A percentile compares a stretch with the other conserved stretches of the same genome.
Conservation (phyloP, 257 asterid genomes). For the Solanum megistacrolobum region DNA sequence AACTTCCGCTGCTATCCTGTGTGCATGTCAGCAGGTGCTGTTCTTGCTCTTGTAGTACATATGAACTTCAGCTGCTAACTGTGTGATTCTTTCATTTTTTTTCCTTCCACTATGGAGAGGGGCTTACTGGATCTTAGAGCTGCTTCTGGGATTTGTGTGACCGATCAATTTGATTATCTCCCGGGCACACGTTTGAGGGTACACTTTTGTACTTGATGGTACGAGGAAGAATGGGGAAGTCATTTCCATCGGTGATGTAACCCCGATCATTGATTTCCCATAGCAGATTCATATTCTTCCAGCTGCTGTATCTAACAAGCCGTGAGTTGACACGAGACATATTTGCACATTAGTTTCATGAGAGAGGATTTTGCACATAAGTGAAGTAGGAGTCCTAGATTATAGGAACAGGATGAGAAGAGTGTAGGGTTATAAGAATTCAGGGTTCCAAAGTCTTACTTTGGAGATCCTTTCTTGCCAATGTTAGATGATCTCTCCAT, state of each 20-base stretch:
- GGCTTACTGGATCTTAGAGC: conserved; percentile 15
- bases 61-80: conserved; percentile 39
- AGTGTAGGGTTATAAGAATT: background rate
- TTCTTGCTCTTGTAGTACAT: conserved; percentile 3
- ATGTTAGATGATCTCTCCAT: background rate
- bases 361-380: conserved; percentile 39
- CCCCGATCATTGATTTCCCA: conserved; percentile 7
- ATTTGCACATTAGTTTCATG: conserved; percentile 12
- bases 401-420: conserved; percentile 25
- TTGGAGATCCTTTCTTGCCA: conserved; percentile 2
- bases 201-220: conserved; percentile 23
- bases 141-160: conserved; percentile 16
- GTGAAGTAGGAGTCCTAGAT: conserved; percentile 19
- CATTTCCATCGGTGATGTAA: conserved; percentile 6
- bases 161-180: conserved; percentile 7
- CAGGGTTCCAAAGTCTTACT: conserved; percentile 5
- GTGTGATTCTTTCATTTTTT: conserved; percentile 59
- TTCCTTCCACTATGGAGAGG: conserved; percentile 23
- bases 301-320: conserved; percentile 30
- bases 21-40: background rate
- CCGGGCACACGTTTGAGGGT: conserved; percentile 11
- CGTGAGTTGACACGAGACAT: conserved; percentile 13
- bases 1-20: conserved; percentile 44
- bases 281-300: conserved; percentile 13
- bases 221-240: conserved; percentile 20